phyloP scores from a whole-genome alignment of 148 eudicot species.

The Pouteria glomerata region DNA sequence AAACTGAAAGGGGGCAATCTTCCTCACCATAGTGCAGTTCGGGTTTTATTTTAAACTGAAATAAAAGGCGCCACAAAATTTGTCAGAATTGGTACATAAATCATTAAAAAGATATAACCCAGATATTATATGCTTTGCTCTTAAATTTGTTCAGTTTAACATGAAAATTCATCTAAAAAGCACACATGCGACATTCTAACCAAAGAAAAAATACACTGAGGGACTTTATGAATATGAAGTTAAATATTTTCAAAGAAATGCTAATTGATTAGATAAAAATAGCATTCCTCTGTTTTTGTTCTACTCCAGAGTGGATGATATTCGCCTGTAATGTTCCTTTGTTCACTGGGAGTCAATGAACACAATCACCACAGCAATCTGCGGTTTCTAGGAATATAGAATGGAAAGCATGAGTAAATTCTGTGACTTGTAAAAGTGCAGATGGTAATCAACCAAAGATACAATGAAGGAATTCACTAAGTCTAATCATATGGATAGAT shows the following conservation, averaged over 20 bases:
- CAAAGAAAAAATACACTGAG: background rate
- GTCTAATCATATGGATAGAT: background rate
- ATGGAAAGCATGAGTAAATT: background rate
- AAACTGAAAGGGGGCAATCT: conserved; percentile 77
- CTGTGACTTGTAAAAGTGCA: background rate
- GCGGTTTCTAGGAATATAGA: too few species aligned
- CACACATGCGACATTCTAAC: background rate
- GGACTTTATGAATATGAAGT: background rate
- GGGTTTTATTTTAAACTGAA: conserved; percentile 91
- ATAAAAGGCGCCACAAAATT: conserved; percentile 10
- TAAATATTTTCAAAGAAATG: background rate
- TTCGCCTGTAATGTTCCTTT: background rate
- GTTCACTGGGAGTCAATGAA: background rate
- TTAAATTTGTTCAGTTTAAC: background rate
- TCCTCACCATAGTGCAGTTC: conserved; percentile 94
- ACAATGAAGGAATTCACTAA: background rate
- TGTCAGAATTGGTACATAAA: background rate
- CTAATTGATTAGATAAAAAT: background rate
- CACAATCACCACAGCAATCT: too few species aligned
- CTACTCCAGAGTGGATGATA: background rate
- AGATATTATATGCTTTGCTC: background rate
- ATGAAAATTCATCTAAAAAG: background rate
- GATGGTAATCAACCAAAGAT: background rate
- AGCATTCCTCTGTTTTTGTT: background rate
- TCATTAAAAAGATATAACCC: background rate